Base-by-base conservation (phyloP, 345 rosid genomes). In the Zanthoxylum bungeanum region DNA sequence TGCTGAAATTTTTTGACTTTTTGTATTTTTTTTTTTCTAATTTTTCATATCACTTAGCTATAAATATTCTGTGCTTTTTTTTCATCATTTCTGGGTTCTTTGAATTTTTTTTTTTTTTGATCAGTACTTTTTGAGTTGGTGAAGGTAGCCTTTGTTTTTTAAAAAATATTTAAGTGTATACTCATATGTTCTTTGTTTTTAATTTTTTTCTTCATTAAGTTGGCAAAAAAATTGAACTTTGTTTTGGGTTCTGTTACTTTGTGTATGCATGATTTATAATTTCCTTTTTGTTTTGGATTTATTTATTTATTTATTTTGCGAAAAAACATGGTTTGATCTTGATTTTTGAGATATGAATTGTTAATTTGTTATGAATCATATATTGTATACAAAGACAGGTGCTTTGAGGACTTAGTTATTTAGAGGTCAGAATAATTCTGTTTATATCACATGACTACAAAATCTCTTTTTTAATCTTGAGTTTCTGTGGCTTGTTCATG, bases 21-120 rank as follows among this genome's bases (percentile, higher is more conserved):
- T 22, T 7, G 28, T n/a, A n/a, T n/a, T n/a, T n/a, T n/a, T 64
- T 64, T 64, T 66, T 37, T 2, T 60, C 27, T 1, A 3, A 9
- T 52, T 30, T 60, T 7, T 16, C 36, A 25, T 52, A 75, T 72
- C 68, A 58, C 9, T 37, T 56, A 49, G 33, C 52, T 67, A 7
- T 47, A 58, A 10, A 68, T 55, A 1, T 33, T 21, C n/a, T 16
- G 5, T 44, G 24, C n/a, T n/a, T n/a, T 56, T 31, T 17, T 39
- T 3, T 1, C 8, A 39, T 16, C 52, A 56, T 36, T 53, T 67
- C 40, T 47, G 58, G 27, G 22, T n/a, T 61, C 14, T 55, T 63
- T 5, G 14, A 27, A 19, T 50, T 70, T 12, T 64, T 39, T n/a
- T n/a, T n/a, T n/a, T n/a, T n/a, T n/a, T n/a, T n/a, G n/a, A n/a